Percentiles rank a stretch among this genome's conserved stretches.
phyloP scores from a whole-genome alignment of 306 rosid species.

The Cajanus cajan region DNA sequence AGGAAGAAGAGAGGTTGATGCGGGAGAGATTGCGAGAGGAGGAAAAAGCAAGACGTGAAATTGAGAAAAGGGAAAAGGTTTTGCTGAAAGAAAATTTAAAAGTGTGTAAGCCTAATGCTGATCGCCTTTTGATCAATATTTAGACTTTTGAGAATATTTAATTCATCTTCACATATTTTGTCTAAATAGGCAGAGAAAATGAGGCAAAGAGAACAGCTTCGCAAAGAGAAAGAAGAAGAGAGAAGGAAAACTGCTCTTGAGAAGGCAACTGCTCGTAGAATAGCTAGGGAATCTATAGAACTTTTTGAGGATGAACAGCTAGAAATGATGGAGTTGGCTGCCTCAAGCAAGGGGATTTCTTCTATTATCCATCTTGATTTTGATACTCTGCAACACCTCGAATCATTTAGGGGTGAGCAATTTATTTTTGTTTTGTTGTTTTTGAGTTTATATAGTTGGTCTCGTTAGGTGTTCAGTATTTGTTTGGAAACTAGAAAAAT shows the following conservation, averaged over 20 bases:
- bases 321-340: slow-evolving; percentile 96
- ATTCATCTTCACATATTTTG: slow-evolving; percentile 18
- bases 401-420: slow-evolving; percentile 70
- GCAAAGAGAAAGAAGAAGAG: slow-evolving; percentile 86
- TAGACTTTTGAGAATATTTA: slow-evolving; percentile 20
- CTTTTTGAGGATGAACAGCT: slow-evolving; percentile 97
- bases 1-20: slow-evolving; percentile 93
- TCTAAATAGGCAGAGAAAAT: slow-evolving; percentile 75
- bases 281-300: slow-evolving; percentile 96
- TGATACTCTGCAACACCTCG: slow-evolving; percentile 83
- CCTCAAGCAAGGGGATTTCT: slow-evolving; percentile 72
- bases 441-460: neutral
- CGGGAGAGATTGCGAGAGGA: slow-evolving; percentile 88
- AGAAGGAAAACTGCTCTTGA: slow-evolving; percentile 93
- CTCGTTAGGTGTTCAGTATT: neutral
- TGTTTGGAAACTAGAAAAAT: neutral
- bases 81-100: slow-evolving; percentile 69
- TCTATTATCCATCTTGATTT: slow-evolving; percentile 83
- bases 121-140: slow-evolving; percentile 17
- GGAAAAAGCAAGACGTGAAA: slow-evolving; percentile 82
- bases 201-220: slow-evolving; percentile 88
- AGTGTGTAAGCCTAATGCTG: slow-evolving; percentile 32
- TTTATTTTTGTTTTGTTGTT: neutral
- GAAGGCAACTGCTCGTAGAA: slow-evolving; percentile 90
- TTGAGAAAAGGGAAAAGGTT: slow-evolving; percentile 82